phyloP scores from a whole-genome alignment of 148 eudicot species.

The Persicaria maculosa region DNA sequence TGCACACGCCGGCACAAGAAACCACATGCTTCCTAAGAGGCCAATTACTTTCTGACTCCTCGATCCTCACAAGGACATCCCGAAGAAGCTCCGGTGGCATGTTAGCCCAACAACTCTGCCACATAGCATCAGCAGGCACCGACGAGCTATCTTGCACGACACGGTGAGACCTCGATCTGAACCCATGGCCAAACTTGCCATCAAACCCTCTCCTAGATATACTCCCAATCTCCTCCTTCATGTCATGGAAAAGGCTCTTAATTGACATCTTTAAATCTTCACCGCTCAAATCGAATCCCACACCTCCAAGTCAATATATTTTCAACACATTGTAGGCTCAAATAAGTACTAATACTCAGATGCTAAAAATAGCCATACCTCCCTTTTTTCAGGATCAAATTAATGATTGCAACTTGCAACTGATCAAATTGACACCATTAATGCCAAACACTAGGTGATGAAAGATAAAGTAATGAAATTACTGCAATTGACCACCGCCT shows the following conservation, averaged over 20 bases:
- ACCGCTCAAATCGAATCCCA: background rate
- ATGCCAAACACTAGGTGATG: too few species aligned
- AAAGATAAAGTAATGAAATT: too few species aligned
- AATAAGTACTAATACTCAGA: too few species aligned
- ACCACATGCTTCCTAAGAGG: constrained; percentile 64
- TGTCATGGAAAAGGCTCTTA: constrained; percentile 59
- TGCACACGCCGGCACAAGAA: constrained; percentile 81
- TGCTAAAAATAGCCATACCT: too few species aligned
- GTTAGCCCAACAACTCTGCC: constrained; percentile 86
- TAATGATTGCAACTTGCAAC: background rate
- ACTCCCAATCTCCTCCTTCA: constrained; percentile 75
- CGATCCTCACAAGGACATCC: constrained; percentile 76
- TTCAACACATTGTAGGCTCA: background rate
- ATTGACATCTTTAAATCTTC: constrained; percentile 40
- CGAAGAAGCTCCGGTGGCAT: constrained; percentile 85
- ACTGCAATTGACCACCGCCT: too few species aligned
- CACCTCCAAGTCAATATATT: background rate
- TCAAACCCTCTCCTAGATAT: constrained; percentile 75
- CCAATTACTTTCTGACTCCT: constrained; percentile 65
- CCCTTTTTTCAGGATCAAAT: background rate
- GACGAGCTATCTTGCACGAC: constrained; percentile 54
- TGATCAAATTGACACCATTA: background rate
- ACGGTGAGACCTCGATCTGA: constrained; percentile 67
- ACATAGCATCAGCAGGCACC: constrained; percentile 49
- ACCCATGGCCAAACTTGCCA: constrained; percentile 45